These are phyloP conservation scores for Astraeus odoratus DNA, from an alignment of 768 basidiomycete species.

Conservation along the genomic window DNA sequence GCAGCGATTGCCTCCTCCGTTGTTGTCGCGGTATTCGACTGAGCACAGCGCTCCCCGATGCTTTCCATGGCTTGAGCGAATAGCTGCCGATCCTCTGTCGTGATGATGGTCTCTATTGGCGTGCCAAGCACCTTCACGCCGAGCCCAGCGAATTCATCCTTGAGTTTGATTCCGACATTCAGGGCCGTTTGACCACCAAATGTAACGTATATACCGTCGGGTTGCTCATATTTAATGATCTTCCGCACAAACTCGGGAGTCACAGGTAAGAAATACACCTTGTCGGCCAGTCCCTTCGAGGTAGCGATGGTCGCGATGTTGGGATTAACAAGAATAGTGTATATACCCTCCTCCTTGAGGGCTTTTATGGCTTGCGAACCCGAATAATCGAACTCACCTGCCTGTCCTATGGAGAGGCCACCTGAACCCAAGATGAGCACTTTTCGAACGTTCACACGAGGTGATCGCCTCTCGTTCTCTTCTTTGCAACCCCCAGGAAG, in stretches of 20 bases:
- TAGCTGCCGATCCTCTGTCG: slow-evolving; percentile 91
- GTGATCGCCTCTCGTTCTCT: slow-evolving; percentile 70
- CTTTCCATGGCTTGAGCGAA: slow-evolving; percentile 92
- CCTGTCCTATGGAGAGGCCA: slow-evolving; percentile 96
- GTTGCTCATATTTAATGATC: slow-evolving; percentile 98
- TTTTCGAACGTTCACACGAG: slow-evolving; percentile 77
- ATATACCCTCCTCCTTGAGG: slow-evolving; percentile 97
- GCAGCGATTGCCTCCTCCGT: slow-evolving; percentile 78
- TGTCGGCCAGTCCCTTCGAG: slow-evolving; percentile 95
- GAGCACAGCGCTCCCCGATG: slow-evolving; percentile 93
- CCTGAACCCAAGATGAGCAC: slow-evolving; percentile 97
- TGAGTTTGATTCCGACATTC: slow-evolving; percentile 94
- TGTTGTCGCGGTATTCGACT: slow-evolving; percentile 84
- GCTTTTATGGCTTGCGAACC: slow-evolving; percentile 99
- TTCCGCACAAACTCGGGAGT: slow-evolving; percentile 97
- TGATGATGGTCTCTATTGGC: slow-evolving; percentile 94
- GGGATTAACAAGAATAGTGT: slow-evolving; percentile 97
- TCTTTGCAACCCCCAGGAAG: slow-evolving; percentile 78
- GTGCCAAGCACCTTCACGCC: slow-evolving; percentile 95
- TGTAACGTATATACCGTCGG: slow-evolving; percentile 97
- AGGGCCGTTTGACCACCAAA: slow-evolving; percentile 98
- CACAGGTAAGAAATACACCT: slow-evolving; percentile 98
- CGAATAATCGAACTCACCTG: slow-evolving; percentile 99
- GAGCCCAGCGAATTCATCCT: slow-evolving; percentile 87
- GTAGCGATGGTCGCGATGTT: slow-evolving; percentile 99